Evolutionary conservation across 2,329 filamentous ascomycete species (phyloP).

Genomic region (Ceratocystis papillata): DNA sequence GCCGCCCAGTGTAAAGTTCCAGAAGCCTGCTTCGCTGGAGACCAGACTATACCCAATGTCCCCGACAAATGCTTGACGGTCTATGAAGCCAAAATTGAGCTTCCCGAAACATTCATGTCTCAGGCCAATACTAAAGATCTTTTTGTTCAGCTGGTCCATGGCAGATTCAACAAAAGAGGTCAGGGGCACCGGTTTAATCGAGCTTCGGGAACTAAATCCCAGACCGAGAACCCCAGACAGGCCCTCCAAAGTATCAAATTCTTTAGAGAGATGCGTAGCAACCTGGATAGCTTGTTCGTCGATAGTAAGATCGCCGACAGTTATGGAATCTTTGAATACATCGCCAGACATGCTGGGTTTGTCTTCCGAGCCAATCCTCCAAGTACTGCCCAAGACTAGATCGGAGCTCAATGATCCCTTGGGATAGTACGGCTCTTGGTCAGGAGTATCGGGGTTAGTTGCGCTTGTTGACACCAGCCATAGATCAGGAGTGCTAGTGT

Average conservation of each 20-base stretch:
- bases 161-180: constrained; percentile 37
- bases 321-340: constrained; percentile 37
- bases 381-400: constrained; percentile 33
- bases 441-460: constrained; percentile 30
- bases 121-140: constrained; percentile 55
- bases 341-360: constrained; percentile 35
- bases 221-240: constrained; percentile 36
- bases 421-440: constrained; percentile 36
- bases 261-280: constrained; percentile 34
- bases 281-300: constrained; percentile 36
- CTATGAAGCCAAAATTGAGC: constrained; percentile 66
- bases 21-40: constrained; percentile 54
- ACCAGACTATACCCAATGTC: constrained; percentile 46
- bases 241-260: constrained; percentile 33
- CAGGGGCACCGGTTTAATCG: constrained; percentile 34
- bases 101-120: constrained; percentile 48
- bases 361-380: constrained; percentile 38
- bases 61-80: constrained; percentile 52
- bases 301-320: constrained; percentile 35
- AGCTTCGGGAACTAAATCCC: constrained; percentile 37
- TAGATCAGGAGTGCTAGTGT: constrained; percentile 39
- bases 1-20: constrained; percentile 42
- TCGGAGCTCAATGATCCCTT: constrained; percentile 33
- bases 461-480: constrained; percentile 41
- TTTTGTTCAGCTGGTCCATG: constrained; percentile 3